Conservation (phyloP, 2,329 filamentous ascomycete genomes). For the Epicoccum sorghinum region DNA sequence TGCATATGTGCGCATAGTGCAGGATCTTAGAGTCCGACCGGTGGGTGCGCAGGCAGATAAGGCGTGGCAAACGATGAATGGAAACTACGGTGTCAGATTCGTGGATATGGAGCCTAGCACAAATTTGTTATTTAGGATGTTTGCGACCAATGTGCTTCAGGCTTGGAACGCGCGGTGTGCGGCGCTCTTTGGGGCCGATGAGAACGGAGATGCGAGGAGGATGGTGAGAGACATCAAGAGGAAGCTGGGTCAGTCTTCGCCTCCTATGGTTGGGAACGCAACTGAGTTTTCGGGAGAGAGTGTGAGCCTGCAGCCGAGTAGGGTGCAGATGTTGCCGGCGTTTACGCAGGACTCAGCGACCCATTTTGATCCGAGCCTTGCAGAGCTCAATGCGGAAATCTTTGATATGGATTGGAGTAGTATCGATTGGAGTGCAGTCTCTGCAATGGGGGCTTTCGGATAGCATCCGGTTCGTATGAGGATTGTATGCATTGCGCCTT, state of each 20-base stretch:
- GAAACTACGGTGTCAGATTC: slow-evolving; percentile 52
- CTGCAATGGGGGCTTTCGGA: background rate
- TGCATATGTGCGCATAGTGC: slow-evolving; percentile 55
- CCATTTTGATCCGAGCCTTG: slow-evolving; percentile 6
- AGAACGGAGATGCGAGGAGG: background rate
- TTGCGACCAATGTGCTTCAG: slow-evolving; percentile 65
- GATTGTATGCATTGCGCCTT: too few relatives aligned
- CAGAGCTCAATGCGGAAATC: slow-evolving; percentile 9
- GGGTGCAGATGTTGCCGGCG: background rate
- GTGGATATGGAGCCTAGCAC: slow-evolving; percentile 20
- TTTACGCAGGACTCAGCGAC: background rate
- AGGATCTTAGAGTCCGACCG: slow-evolving; percentile 52
- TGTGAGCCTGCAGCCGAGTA: background rate
- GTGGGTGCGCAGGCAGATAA: slow-evolving; percentile 37
- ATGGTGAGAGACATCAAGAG: slow-evolving; percentile 12
- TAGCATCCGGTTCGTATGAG: too few relatives aligned
- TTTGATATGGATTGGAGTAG: slow-evolving; percentile 14
- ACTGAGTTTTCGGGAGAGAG: too few relatives aligned
- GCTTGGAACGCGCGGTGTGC: slow-evolving; percentile 39
- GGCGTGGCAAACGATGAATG: slow-evolving; percentile 55
- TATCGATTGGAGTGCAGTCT: slow-evolving; percentile 8
- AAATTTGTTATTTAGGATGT: slow-evolving; percentile 45
- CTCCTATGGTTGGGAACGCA: background rate
- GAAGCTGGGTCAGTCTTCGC: slow-evolving; percentile 1
- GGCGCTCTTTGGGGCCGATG: slow-evolving; percentile 3